Percentiles rank a stretch among this genome's conserved stretches.
These are phyloP conservation scores for Xylariaceae sp. DNA, from an alignment of 2,329 filamentous ascomycete genomes.

Conservation along the genomic window DNA sequence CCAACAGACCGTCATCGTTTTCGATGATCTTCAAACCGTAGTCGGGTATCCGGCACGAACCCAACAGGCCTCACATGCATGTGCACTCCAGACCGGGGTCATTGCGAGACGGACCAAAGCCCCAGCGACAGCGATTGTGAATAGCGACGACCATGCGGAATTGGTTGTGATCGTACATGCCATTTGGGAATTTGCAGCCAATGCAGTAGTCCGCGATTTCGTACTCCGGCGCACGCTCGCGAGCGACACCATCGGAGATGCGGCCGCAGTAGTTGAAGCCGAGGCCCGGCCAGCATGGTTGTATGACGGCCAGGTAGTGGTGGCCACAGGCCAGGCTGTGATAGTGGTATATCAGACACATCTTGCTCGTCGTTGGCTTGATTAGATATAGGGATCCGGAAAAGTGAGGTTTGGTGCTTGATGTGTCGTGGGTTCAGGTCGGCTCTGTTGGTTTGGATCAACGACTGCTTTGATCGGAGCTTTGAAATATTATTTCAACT, in stretches of 20 bases:
- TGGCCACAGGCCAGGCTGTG: slow-evolving; percentile 46
- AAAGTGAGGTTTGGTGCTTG: no score
- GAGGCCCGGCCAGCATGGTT: slow-evolving; percentile 44
- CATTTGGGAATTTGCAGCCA: slow-evolving; percentile 35
- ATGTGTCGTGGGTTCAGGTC: no score
- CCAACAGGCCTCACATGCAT: slow-evolving; percentile 34
- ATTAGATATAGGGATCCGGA: no score
- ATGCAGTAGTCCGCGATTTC: slow-evolving; percentile 31
- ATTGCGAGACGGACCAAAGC: slow-evolving; percentile 38
- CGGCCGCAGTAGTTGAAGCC: slow-evolving; percentile 46
- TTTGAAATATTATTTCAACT: no score
- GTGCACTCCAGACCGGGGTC: slow-evolving; percentile 38
- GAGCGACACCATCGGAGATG: slow-evolving; percentile 38
- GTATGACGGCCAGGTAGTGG: slow-evolving; percentile 45
- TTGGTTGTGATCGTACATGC: slow-evolving; percentile 44
- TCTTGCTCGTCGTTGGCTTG: slow-evolving; percentile 19
- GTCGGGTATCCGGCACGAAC: no score
- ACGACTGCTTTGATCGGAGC: no score
- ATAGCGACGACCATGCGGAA: slow-evolving; percentile 43
- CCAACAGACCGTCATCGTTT: background rate
- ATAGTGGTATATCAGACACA: slow-evolving; percentile 48
- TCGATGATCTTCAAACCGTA: no score
- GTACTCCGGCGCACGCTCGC: slow-evolving; percentile 34
- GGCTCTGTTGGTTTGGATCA: no score
- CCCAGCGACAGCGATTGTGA: slow-evolving; percentile 43